phyloP scores from a whole-genome alignment of 768 basidiomycete species.

The Lactarius evosmus region DNA sequence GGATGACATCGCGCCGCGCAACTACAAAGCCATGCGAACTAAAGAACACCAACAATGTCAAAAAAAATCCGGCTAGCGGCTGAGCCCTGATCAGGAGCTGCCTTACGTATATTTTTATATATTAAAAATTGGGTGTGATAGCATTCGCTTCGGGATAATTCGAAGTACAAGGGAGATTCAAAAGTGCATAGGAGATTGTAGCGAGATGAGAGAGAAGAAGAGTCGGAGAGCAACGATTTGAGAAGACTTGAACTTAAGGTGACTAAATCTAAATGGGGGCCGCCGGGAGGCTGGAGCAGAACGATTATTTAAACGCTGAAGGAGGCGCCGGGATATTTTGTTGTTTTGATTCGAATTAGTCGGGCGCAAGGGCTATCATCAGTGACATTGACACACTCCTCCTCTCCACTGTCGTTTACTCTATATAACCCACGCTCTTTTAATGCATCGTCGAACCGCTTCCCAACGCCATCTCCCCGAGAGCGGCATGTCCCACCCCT shows the following conservation, averaged over 20 bases:
- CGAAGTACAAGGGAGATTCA: background rate
- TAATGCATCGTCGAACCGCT: slow-evolving; percentile 24
- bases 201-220: background rate
- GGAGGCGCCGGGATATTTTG: background rate
- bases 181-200: background rate
- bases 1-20: background rate
- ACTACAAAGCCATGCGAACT: background rate
- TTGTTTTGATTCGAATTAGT: background rate
- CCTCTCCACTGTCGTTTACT: slow-evolving; percentile 11
- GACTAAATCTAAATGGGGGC: no score
- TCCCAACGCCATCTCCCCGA: slow-evolving; percentile 19
- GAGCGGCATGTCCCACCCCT: slow-evolving; percentile 10
- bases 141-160: background rate
- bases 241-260: no score
- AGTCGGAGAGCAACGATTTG: background rate
- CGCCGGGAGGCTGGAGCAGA: background rate
- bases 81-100: background rate
- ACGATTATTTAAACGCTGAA: background rate
- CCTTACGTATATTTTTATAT: background rate
- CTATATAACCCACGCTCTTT: slow-evolving; percentile 19
- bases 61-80: background rate
- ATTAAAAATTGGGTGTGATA: background rate
- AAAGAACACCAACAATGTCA: no score
- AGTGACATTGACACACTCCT: background rate
- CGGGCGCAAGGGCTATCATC: slow-evolving; percentile 1